A percentile compares a stretch with the other conserved stretches of the same genome.
These are phyloP conservation scores for Beauveria bassiana DNA, from an alignment of 2,329 filamentous ascomycete species.

Conservation along the genomic window DNA sequence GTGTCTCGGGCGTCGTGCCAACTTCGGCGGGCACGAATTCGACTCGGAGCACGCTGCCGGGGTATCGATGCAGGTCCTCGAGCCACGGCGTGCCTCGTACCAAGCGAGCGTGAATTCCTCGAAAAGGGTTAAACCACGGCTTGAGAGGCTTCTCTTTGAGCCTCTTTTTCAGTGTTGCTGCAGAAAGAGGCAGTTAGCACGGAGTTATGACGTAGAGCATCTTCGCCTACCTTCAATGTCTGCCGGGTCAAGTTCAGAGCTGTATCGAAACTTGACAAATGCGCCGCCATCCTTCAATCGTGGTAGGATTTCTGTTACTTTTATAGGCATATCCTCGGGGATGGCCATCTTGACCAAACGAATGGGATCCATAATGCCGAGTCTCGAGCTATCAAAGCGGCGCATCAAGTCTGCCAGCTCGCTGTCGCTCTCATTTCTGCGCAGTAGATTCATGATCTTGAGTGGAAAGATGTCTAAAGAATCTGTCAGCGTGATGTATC, in stretches of 20 bases:
- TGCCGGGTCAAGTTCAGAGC: slow-evolving; percentile 28
- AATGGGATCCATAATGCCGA: slow-evolving; percentile 45
- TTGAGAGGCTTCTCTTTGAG: slow-evolving; percentile 65
- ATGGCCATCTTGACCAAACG: slow-evolving; percentile 53
- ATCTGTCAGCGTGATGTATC: slow-evolving; percentile 3
- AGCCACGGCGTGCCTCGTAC: slow-evolving; percentile 88
- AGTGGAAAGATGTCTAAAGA: slow-evolving; percentile 72
- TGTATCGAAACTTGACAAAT: slow-evolving; percentile 74
- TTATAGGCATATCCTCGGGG: slow-evolving; percentile 53
- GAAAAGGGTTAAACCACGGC: slow-evolving; percentile 86
- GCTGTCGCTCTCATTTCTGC: slow-evolving; percentile 40
- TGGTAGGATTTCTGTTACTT: slow-evolving; percentile 74
- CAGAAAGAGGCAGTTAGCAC: neutral
- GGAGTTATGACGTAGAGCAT: neutral
- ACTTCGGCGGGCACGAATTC: slow-evolving; percentile 73
- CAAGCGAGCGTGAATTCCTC: slow-evolving; percentile 59
- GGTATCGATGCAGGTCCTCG: slow-evolving; percentile 81
- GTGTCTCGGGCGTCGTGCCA: slow-evolving; percentile 64
- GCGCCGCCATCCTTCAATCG: slow-evolving; percentile 86
- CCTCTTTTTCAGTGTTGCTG: slow-evolving; percentile 50
- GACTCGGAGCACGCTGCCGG: slow-evolving; percentile 66
- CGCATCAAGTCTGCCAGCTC: slow-evolving; percentile 44
- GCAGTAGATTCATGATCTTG: slow-evolving; percentile 48
- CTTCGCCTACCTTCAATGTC: slow-evolving; percentile 34
- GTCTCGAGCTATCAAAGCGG: slow-evolving; percentile 41